phyloP scores from a whole-genome alignment of 805 yeast species.

The Tetrapisispora nanseiensis region DNA sequence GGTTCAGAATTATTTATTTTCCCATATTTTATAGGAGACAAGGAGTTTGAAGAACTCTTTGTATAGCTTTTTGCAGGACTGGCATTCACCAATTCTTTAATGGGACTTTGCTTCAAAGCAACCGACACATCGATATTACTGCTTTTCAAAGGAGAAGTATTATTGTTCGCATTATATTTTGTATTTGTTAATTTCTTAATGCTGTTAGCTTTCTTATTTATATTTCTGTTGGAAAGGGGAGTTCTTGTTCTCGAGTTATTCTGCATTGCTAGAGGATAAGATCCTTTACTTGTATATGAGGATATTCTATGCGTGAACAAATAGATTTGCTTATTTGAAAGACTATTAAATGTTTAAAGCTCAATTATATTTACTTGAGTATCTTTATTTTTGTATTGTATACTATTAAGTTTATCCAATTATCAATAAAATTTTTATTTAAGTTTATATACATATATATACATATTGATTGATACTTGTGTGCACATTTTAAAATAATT shows the following conservation, averaged over 20 bases:
- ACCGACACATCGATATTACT: conserved; percentile 8
- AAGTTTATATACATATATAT: too few species aligned
- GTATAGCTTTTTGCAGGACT: conserved; percentile 3
- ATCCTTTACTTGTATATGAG: too few species aligned
- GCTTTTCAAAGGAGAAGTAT: conserved; percentile 7
- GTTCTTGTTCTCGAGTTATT: conserved; percentile 15
- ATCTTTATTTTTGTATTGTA: too few species aligned
- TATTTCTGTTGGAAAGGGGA: conserved; percentile 16
- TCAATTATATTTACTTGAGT: too few species aligned
- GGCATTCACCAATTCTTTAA: conserved; percentile 2
- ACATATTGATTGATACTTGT: too few species aligned
- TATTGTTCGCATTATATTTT: background rate
- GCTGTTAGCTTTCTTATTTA: conserved; percentile 11
- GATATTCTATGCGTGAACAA: too few species aligned
- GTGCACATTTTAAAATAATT: too few species aligned
- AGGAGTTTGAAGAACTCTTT: conserved; percentile 1
- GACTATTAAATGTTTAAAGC: too few species aligned
- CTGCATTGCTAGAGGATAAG: background rate
- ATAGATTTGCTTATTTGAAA: too few species aligned
- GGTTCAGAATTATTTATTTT: background rate
- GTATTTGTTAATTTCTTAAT: conserved; percentile 4
- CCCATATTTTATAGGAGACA: background rate
- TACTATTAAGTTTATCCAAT: too few species aligned
- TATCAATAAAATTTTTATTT: too few species aligned
- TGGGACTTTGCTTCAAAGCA: conserved; percentile 14